Evolutionary conservation across 768 basidiomycete species (phyloP), one percentile per base, ranked within the genome.

Genomic region (Serendipita indica): DNA sequence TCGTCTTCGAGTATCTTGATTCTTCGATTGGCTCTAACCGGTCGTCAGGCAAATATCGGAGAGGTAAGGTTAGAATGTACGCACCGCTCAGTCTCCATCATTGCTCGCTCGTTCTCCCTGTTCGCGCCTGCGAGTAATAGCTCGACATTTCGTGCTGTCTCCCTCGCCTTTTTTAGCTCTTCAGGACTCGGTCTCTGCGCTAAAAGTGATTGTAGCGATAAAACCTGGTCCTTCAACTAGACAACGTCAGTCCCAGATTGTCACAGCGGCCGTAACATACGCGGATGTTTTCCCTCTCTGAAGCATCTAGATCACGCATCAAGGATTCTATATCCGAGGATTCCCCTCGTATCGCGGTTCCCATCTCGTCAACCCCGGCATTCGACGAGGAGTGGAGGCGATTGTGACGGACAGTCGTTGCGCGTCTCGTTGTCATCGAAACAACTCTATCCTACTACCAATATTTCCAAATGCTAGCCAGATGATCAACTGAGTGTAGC

Each of bases 61-160:
- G 5, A n/a, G n/a, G n/a, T n/a, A n/a, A n/a, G n/a, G n/a, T 43
- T n/a, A n/a, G 18, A 7, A n/a, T n/a, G 18, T 18, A 18, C n/a
- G 27, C 30, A 82, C 84, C 82, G 75, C 59, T 89, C 87, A 2
- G 88, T 73, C 60, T 89, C 86, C 0, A 79, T 74, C 88, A 90
- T 89, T 62, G 82, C 84, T 52, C 83, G 75, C 64, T 89, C 87
- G 64, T 91, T 91, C 72, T 91, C 89, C 54, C 86, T 73, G 62
- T 89, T 86, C 0, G 88, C 89, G 0, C 87, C 88, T 60, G 85
- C 79, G 0, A 89, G 69, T 2, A 90, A 72, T 16, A 90, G 72
- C 35, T 89, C 88, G 0, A 89, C 72, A 60, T 85, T 83, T 80
- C 80, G 64, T 82, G 81, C 63, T 89, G 49, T 88, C 65, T 79